Evolutionary conservation across 805 yeast genomes (phyloP).

Genomic region (Monosporozyma yasuniensis): DNA sequence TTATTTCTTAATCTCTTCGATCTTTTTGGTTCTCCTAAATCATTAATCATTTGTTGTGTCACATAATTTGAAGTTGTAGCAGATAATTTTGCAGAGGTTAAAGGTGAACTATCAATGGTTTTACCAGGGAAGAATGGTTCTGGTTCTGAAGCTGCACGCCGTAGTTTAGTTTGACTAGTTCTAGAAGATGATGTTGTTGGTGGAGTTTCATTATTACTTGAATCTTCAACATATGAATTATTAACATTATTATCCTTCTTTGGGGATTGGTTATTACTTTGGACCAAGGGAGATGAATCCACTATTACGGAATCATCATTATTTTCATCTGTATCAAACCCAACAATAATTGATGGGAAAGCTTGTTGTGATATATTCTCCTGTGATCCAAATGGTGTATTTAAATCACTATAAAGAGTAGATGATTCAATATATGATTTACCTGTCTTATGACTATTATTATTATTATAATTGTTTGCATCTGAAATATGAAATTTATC

Average conservation of each 20-base stretch:
- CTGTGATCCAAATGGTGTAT: neutral
- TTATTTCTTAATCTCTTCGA: constrained; percentile 34
- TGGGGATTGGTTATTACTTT: neutral
- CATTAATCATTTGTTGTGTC: neutral
- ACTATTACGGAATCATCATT: neutral
- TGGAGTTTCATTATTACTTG: neutral
- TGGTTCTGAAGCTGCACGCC: constrained; percentile 1
- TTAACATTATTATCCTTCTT: neutral
- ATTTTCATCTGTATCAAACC: constrained; percentile 11
- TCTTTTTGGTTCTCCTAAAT: constrained; percentile 23
- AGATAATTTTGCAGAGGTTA: neutral
- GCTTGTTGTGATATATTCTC: constrained; percentile 8
- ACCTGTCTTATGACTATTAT: neutral
- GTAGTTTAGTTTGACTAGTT: neutral
- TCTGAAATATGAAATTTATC: constrained; percentile 1
- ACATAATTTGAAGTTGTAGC: neutral
- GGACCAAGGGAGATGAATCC: neutral
- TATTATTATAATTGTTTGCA: neutral
- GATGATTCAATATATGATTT: neutral
- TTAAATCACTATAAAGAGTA: neutral
- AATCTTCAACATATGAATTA: neutral
- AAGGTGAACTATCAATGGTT: neutral
- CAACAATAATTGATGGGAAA: constrained; percentile 22
- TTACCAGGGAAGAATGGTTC: neutral
- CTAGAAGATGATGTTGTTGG: neutral